Conservation (phyloP, 2,329 filamentous ascomycete species). For the Venturia asperata region DNA sequence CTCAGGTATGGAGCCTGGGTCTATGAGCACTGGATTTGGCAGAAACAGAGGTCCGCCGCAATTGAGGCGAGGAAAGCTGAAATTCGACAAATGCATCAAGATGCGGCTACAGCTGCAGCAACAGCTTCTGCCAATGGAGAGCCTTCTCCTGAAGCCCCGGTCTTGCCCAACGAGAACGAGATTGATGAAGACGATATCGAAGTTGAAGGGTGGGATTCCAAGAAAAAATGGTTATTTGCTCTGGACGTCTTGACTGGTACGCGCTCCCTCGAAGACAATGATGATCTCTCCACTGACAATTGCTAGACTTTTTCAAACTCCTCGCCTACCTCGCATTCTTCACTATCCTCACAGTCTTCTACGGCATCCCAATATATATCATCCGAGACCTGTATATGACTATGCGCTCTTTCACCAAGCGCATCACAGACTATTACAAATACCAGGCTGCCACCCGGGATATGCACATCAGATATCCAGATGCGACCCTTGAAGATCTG, state of each 20-base stretch:
- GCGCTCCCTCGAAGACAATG: conserved; percentile 24
- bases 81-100: conserved; percentile 48
- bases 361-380: conserved; percentile 92
- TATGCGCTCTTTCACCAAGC: conserved; percentile 80
- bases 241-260: conserved; percentile 75
- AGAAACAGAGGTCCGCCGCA: conserved; percentile 63
- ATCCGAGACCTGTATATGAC: conserved; percentile 94
- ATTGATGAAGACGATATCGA: conserved; percentile 92
- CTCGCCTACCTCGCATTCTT: conserved; percentile 89
- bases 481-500: conserved; percentile 83
- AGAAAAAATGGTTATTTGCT: conserved; percentile 85
- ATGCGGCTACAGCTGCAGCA: conserved; percentile 35
- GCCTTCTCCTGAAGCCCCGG: conserved; percentile 32
- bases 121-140: conserved; percentile 32
- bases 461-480: conserved; percentile 85
- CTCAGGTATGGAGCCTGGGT: conserved; percentile 73
- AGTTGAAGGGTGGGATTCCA: conserved; percentile 92
- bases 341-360: conserved; percentile 84
- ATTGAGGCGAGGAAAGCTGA: conserved; percentile 62
- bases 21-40: conserved; percentile 67
- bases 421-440: conserved; percentile 78
- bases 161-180: conserved; percentile 59
- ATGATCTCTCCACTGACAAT: conserved; percentile 19
- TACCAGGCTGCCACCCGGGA: conserved; percentile 88
- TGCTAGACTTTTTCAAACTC: conserved; percentile 78